Evolutionary conservation across 371 early-diverging fungal species (phyloP).

Genomic region (Mucor racemosus): DNA sequence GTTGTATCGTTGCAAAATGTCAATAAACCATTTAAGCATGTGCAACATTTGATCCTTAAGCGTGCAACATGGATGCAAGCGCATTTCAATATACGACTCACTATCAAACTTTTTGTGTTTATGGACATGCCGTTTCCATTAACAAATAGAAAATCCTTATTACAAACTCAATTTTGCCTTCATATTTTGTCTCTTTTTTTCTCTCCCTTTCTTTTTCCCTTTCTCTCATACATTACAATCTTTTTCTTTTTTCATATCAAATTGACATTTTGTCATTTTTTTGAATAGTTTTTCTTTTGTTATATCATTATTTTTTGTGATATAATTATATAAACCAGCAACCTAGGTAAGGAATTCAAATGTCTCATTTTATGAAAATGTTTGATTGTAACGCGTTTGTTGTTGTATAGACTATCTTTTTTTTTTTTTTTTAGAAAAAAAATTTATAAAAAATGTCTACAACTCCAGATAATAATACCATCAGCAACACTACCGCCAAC

Average conservation of each 20-base stretch:
- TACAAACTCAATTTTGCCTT: neutral
- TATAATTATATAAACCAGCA: neutral
- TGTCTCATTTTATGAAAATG: neutral
- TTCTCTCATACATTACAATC: neutral
- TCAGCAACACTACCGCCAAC: neutral
- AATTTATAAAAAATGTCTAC: neutral
- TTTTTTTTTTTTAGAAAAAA: too few species aligned
- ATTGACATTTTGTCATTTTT: neutral
- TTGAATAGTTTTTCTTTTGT: too few species aligned
- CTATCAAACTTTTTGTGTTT: too few species aligned
- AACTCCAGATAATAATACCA: neutral
- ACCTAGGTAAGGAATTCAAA: neutral
- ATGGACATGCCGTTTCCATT: neutral
- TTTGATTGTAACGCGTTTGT: neutral
- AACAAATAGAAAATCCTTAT: too few species aligned
- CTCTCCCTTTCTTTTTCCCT: neutral
- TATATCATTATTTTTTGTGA: neutral
- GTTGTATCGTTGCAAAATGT: neutral
- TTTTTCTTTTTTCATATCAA: neutral
- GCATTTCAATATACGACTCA: neutral
- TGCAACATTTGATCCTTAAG: neutral
- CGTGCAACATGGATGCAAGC: too few species aligned
- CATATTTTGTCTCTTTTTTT: neutral
- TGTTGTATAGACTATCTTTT: neutral
- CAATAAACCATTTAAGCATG: neutral